phyloP scores from a whole-genome alignment of 1,284 basidiomycete genomes.

The Boletus semigastroideus region DNA sequence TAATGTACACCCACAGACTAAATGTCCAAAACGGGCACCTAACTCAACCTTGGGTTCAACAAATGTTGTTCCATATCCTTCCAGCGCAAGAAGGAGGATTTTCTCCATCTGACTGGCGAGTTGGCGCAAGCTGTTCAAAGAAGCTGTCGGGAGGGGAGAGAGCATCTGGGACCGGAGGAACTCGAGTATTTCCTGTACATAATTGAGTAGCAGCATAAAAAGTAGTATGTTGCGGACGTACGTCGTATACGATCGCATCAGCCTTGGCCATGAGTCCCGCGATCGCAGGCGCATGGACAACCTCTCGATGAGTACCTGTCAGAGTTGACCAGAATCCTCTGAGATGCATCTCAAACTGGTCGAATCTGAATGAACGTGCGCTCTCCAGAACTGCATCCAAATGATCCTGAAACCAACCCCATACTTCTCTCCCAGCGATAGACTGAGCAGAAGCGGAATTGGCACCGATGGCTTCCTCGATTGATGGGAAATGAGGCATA shows the following conservation, averaged over 20 bases:
- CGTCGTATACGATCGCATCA: conserved; percentile 86
- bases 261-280: conserved; percentile 86
- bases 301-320: conserved; percentile 72
- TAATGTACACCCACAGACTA: conserved; percentile 64
- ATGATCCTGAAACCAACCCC: conserved; percentile 86
- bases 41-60: conserved; percentile 88
- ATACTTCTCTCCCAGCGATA: conserved; percentile 77
- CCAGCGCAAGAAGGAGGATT: conserved; percentile 75
- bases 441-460: conserved; percentile 71
- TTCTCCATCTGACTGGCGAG: conserved; percentile 91
- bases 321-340: conserved; percentile 80
- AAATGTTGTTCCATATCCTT: conserved; percentile 84
- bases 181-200: conserved; percentile 77
- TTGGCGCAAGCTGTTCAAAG: conserved; percentile 71
- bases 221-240: conserved; percentile 38
- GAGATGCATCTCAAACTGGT: conserved; percentile 83
- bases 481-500: conserved; percentile 76
- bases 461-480: conserved; percentile 78
- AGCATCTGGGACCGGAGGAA: conserved; percentile 81
- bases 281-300: conserved; percentile 83
- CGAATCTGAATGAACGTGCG: conserved; percentile 74
- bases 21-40: conserved; percentile 83
- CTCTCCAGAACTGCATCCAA: conserved; percentile 76
- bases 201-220: conserved; percentile 16
- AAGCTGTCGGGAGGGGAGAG: conserved; percentile 66